These are phyloP conservation scores for Aspergillus sojae DNA, from an alignment of 2,329 filamentous ascomycete genomes.

Conservation along the genomic window DNA sequence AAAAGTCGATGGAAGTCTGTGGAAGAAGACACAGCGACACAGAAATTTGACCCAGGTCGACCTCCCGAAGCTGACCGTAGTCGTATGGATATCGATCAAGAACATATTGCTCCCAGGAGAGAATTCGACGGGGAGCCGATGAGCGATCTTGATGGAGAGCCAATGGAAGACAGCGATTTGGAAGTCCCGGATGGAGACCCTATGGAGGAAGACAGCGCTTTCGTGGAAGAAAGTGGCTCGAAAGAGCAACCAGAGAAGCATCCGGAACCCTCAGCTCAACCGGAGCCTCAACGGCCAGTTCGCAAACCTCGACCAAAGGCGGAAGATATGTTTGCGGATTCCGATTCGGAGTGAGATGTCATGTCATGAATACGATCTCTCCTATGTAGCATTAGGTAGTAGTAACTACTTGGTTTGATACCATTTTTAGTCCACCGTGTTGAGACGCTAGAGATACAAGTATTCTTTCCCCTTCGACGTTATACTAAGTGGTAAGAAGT, in stretches of 20 bases:
- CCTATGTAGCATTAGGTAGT: background rate
- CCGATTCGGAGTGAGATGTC: conserved; percentile 56
- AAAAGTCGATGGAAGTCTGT: conserved; percentile 52
- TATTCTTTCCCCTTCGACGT: background rate
- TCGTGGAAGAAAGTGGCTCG: conserved; percentile 32
- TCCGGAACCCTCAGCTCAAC: conserved; percentile 28
- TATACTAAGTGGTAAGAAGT: background rate
- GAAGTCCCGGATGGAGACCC: conserved; percentile 53
- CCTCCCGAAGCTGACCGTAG: conserved; percentile 28
- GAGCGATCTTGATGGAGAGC: conserved; percentile 48
- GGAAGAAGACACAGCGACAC: conserved; percentile 43
- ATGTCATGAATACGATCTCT: background rate
- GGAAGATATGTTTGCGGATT: conserved; percentile 86
- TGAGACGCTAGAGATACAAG: background rate
- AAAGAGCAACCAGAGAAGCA: conserved; percentile 24
- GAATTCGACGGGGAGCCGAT: conserved; percentile 47
- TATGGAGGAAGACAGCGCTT: conserved; percentile 48
- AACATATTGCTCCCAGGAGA: conserved; percentile 37
- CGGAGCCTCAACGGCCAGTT: conserved; percentile 33
- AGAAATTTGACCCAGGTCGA: conserved; percentile 32
- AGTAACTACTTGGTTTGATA: background rate
- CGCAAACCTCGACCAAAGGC: conserved; percentile 69
- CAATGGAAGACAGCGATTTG: conserved; percentile 53
- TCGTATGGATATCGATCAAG: conserved; percentile 38
- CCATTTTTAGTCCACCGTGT: background rate